Evolutionary conservation across 495 filamentous ascomycete species (phyloP).

Genomic region (Penicillium flavigenum): DNA sequence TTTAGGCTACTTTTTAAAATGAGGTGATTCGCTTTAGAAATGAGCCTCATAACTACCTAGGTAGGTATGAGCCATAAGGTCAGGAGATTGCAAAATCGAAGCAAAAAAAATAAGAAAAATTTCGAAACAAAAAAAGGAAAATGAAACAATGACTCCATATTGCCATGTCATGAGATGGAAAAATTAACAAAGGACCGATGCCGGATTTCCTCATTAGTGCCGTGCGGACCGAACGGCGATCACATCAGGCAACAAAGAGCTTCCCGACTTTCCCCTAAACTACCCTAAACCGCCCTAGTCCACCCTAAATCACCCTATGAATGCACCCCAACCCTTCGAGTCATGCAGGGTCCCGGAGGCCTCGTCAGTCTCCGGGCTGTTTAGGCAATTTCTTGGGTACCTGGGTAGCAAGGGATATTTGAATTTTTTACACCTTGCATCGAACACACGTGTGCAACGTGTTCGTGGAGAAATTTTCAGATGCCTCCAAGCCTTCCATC

Average conservation of each 20-base stretch:
- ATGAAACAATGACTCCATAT: background rate
- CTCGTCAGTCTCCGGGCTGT: slow-evolving; percentile 10
- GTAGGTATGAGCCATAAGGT: background rate
- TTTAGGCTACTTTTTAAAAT: slow-evolving; percentile 1
- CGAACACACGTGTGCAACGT: slow-evolving; percentile 6
- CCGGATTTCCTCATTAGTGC: slow-evolving; percentile 15
- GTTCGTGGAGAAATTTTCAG: background rate
- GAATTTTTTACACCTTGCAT: slow-evolving; percentile 8
- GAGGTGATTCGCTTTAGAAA: slow-evolving; percentile 12
- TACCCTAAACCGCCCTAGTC: background rate
- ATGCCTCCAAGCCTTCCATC: background rate
- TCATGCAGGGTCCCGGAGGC: slow-evolving; percentile 13
- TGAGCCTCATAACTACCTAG: background rate
- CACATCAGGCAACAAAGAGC: slow-evolving; percentile 23
- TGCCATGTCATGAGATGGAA: background rate
- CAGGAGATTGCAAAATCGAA: background rate
- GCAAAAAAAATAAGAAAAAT: no score
- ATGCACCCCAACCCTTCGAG: background rate
- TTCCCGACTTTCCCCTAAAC: slow-evolving; percentile 6
- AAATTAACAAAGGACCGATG: slow-evolving; percentile 11
- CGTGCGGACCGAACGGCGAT: slow-evolving; percentile 29
- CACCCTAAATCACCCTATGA: background rate
- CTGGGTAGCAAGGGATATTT: background rate
- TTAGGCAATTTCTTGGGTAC: background rate
- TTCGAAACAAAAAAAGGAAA: slow-evolving; percentile 6